These are phyloP conservation scores for Podaxis rugospora DNA, from an alignment of 768 basidiomycete species.

Conservation along the genomic window DNA sequence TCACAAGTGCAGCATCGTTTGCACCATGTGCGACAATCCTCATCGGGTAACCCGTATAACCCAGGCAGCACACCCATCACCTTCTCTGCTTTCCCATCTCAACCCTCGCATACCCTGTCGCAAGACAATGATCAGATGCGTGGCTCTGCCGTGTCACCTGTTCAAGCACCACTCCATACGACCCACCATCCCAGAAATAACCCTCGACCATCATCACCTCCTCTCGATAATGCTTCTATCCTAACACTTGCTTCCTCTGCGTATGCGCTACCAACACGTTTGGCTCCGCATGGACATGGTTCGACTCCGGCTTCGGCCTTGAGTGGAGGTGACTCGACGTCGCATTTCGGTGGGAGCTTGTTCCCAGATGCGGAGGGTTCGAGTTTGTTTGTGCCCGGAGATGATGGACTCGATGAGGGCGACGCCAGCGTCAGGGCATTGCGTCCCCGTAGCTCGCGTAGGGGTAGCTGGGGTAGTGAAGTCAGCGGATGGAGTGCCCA, in stretches of 20 bases:
- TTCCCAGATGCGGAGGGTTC: slow-evolving; percentile 62
- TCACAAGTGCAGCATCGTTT: slow-evolving; percentile 49
- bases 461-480: slow-evolving; percentile 91
- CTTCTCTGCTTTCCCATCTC: slow-evolving; percentile 62
- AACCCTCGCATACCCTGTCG: slow-evolving; percentile 31
- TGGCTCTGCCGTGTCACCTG: slow-evolving; percentile 24
- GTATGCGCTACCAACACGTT: slow-evolving; percentile 66
- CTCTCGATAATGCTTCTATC: slow-evolving; percentile 87
- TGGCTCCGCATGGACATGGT: slow-evolving; percentile 35
- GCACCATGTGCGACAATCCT: slow-evolving; percentile 59
- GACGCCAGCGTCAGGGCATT: slow-evolving; percentile 91
- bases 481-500: slow-evolving; percentile 85
- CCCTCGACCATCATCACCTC: slow-evolving; percentile 87
- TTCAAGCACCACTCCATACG: slow-evolving; percentile 87
- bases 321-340: slow-evolving; percentile 52
- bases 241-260: slow-evolving; percentile 93
- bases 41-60: slow-evolving; percentile 36
- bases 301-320: slow-evolving; percentile 31
- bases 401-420: slow-evolving; percentile 60
- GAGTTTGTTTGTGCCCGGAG: slow-evolving; percentile 63
- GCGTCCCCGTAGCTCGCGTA: slow-evolving; percentile 76
- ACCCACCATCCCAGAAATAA: slow-evolving; percentile 95
- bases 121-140: slow-evolving; percentile 26
- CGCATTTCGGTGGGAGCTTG: slow-evolving; percentile 65
- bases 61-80: slow-evolving; percentile 45